These are phyloP conservation scores for Scheffersomyces coipomensis DNA, from an alignment of 805 yeast genomes.

Conservation along the genomic window DNA sequence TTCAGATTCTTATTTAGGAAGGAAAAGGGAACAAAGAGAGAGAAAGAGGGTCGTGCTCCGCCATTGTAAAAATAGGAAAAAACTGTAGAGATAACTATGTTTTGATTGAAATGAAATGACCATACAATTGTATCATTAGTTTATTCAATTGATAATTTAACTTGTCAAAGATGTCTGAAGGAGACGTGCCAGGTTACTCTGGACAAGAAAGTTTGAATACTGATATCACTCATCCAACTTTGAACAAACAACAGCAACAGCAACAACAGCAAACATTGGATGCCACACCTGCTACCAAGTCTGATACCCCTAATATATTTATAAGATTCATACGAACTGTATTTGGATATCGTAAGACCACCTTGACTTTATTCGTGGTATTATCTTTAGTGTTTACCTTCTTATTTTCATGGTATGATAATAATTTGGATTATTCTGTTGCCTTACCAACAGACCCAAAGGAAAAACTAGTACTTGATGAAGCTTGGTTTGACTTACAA, in stretches of 20 bases:
- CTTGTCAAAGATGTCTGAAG: neutral
- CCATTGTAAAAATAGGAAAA: too few relatives aligned
- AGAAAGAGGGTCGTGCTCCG: too few relatives aligned
- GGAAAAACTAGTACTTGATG: conserved; percentile 29
- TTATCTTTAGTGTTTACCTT: conserved; percentile 45
- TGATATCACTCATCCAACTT: neutral
- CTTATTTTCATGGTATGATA: conserved; percentile 35
- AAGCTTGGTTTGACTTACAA: conserved; percentile 74
- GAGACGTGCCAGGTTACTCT: neutral
- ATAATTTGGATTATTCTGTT: conserved; percentile 36
- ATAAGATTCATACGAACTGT: conserved; percentile 40
- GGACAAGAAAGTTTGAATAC: neutral
- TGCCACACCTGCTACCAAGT: neutral
- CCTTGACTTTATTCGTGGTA: conserved; percentile 56
- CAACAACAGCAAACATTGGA: neutral
- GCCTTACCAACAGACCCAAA: conserved; percentile 43
- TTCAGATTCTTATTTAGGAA: too few relatives aligned
- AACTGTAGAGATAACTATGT: too few relatives aligned
- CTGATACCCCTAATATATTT: conserved; percentile 17
- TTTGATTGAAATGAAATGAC: too few relatives aligned
- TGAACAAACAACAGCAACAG: neutral
- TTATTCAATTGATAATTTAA: too few relatives aligned
- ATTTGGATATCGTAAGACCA: conserved; percentile 73
- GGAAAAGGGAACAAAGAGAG: too few relatives aligned
- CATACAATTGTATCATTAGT: too few relatives aligned